Evolutionary conservation across 106 monocot species (phyloP), one percentile per base, ranked within the genome.

Genomic region (Cymbidium sinense): DNA sequence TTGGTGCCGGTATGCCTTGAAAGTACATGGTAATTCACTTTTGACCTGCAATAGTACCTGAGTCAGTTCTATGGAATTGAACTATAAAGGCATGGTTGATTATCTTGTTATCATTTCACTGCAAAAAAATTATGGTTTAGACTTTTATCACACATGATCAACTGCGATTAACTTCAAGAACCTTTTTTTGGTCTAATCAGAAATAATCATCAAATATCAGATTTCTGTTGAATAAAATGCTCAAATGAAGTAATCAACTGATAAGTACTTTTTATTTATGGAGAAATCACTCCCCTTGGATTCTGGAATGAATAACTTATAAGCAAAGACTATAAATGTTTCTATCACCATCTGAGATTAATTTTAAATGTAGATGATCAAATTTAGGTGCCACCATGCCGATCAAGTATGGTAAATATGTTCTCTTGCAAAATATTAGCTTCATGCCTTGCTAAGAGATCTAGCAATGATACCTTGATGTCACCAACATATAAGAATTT

Each of bases 401-500:
- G 25, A 61, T 10, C 61, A 61, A 61, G 8, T 5, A 61, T 61
- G 61, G n/a, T 61, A 23, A 23, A 61, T 5, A 61, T 61, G 61
- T 25, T 61, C 31, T 69, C 13, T 69, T 15, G 33, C 17, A 5
- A 31, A 69, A 17, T 33, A 12, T 47, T 13, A 13, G 47, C 2
- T 18, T 12, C 13, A 47, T 47, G 47, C 11, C 47, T 47, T 47
- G 47, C 12, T 47, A 47, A 47, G 47, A 47, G 47, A 47, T 47
- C 13, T 67, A 67, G 67, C 11, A 30, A 34, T 74, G 61, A 33
- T 82, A 88, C 88, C 85, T 79, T 85, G 17, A 88, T 67, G 41
- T 88, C 85, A 69, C 85, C 85, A 73, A 85, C 77, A 55, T 88
- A 88, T 51, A 88, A 75, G 54, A 88, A 83, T 73, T 88, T 79